Evolutionary conservation across 2,329 filamentous ascomycete species (phyloP), one percentile per base, ranked within the genome.

Genomic region (Hawksworthiomyces lignivorus): DNA sequence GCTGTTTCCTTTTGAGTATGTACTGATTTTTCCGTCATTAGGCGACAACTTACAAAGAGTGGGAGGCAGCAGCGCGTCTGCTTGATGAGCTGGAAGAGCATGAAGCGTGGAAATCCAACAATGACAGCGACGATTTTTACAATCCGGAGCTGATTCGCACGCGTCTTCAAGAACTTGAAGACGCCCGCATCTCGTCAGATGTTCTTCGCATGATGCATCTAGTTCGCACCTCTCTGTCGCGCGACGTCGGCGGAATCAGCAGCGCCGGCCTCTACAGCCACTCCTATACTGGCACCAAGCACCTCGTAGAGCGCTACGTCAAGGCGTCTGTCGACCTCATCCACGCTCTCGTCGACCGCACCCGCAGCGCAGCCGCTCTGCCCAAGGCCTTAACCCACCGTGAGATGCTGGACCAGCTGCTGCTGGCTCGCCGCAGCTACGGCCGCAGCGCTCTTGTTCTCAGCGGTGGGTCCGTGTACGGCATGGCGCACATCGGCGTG

Each of bases 401-500:
- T 19, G 72, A 73, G 36, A 56, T 78, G 5, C 67, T 88, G 6
- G 82, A 89, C 41, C 77, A 80, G 43, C 69, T 92, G 49, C 62
- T 89, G 34, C 75, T 77, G 42, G 76, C 85, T 1, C 76, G 86
- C 29, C 84, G 89, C 55, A 84, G 84, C 27, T 94, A 88, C 55
- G 87, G 87, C n/a, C 75, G 87, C 48, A 92, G 82, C 48, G 88
- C 87, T 0, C 65, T 95, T 38, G 68, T 94, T 9, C 68, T 95
- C 9, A 94, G 87, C 5, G 88, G 88, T 7, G 88, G 88, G 3
- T 87, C 84, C 1, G 92, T 88, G 1, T 87, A 94, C 62, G 88
- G 88, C 30, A 94, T 95, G 85, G 85, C 85, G 46, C 88, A 95
- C 58, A 84, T 94, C 41, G 88, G 88, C 1, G 87, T 95, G 3